Evolutionary conservation across 1,139 yeast species (phyloP).

Genomic region (Casaregolazyma suthepensis): DNA sequence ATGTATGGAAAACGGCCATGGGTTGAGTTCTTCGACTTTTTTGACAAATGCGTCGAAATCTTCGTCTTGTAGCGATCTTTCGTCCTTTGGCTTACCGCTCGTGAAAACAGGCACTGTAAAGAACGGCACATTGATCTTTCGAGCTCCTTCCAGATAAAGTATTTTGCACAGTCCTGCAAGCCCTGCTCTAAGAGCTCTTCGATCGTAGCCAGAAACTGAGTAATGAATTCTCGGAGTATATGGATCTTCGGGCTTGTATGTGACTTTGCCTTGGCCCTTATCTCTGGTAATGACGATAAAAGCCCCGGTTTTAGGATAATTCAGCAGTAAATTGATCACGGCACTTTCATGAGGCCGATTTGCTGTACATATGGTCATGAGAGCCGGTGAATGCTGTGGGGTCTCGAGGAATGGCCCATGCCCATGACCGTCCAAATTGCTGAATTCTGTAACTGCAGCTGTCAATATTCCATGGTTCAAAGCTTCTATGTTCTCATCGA

Average conservation of each 20-base stretch:
- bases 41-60: constrained; percentile 46
- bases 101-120: constrained; percentile 39
- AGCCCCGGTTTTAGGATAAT: constrained; percentile 40
- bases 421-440: constrained; percentile 49
- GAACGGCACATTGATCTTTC: constrained; percentile 40
- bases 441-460: constrained; percentile 44
- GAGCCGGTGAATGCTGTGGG: constrained; percentile 42
- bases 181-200: constrained; percentile 40
- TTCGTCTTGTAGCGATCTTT: constrained; percentile 40
- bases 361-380: constrained; percentile 40
- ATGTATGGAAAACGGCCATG: constrained; percentile 33
- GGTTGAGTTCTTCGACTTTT: constrained; percentile 29
- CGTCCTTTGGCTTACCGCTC: constrained; percentile 37
- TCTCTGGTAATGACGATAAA: constrained; percentile 49
- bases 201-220: constrained; percentile 39
- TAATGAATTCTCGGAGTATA: constrained; percentile 40
- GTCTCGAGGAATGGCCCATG: constrained; percentile 57
- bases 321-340: constrained; percentile 35
- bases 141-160: constrained; percentile 48
- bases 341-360: constrained; percentile 39
- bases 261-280: constrained; percentile 39
- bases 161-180: constrained; percentile 42
- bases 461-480: constrained; percentile 46
- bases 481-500: constrained; percentile 32
- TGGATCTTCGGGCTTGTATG: constrained; percentile 36